Evolutionary conservation across 2,329 filamentous ascomycete genomes (phyloP).

Genomic region (Xylaria hypoxylon): DNA sequence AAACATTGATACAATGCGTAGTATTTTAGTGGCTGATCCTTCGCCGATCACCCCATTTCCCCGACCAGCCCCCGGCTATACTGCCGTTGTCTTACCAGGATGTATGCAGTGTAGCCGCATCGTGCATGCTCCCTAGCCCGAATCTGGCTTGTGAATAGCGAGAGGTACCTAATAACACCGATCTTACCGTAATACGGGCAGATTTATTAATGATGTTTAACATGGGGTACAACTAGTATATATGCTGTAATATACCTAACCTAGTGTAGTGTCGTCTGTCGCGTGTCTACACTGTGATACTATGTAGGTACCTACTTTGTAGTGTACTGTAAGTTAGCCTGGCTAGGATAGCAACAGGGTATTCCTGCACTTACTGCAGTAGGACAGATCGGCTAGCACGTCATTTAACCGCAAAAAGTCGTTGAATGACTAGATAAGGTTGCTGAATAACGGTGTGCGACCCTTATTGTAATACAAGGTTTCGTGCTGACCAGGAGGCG

Average conservation of each 20-base stretch:
- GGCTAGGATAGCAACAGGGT: neutral
- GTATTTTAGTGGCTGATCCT: constrained; percentile 21
- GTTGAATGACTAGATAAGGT: neutral
- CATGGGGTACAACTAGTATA: neutral
- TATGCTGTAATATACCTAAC: neutral
- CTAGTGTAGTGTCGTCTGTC: too few relatives aligned
- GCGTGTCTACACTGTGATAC: constrained; percentile 1
- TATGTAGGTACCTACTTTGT: neutral
- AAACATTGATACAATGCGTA: constrained; percentile 8
- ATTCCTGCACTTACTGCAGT: constrained; percentile 17
- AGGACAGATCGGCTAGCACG: constrained; percentile 22
- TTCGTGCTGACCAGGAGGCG: neutral
- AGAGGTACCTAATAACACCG: neutral
- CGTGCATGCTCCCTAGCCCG: constrained; percentile 7
- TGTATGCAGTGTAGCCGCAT: constrained; percentile 24
- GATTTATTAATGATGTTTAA: too few relatives aligned
- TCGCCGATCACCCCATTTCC: constrained; percentile 20
- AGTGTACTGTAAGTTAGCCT: constrained; percentile 4
- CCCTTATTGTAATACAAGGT: constrained; percentile 11
- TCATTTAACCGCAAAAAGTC: constrained; percentile 9
- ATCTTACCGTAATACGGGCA: neutral
- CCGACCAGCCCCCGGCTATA: neutral
- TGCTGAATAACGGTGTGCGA: constrained; percentile 5
- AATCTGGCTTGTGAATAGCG: constrained; percentile 8
- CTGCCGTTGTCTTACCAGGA: neutral